Base-by-base conservation (phyloP, 2,329 filamentous ascomycete species). In the Amauroascus niger region DNA sequence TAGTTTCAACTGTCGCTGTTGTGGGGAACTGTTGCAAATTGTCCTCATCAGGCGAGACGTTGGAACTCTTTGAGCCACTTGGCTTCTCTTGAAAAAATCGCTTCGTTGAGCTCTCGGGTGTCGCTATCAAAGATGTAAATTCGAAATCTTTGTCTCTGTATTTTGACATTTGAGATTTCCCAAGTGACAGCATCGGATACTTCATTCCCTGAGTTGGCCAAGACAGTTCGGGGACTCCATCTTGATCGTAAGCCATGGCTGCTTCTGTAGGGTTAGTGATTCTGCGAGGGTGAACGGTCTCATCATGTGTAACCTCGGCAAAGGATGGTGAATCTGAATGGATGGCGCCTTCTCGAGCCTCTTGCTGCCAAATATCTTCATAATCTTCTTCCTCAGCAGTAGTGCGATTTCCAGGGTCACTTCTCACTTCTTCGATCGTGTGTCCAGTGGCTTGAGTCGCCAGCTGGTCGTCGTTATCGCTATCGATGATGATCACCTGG, bases 311-410 rank as follows among this genome's bases (percentile, higher is more conserved):
- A 16, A 55, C 47, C 45, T 59, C 50, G 37, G 55, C 48, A 47
- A 58, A 52, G 30, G 60, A 59, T 14, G 61, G 62, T 28, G 58
- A 61, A 52, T 65, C 61, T 11, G 65, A 65, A 9, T 63, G 58
- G 18, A 65, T 60, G 40, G 65, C 68, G 40, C 68, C 63, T 47
- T 71, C 67, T n/a, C 64, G 62, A 39, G 70, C 69, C 58, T 73
- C 69, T 58, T 70, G 67, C 57, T 75, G 72, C 74, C 74, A 76
- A 26, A 76, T 75, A 51, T 76, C 73, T 49, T 69, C 70, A 53
- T 69, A 70, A 13, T 65, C 71, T 37, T 69, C 69, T 14, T 66
- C 64, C 11, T 66, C 64, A 9, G 62, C 61, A 24, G 32, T 35
- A 24, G 44, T 47, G 11, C n/a, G 43, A 13, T 54, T 54, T 37